phyloP scores from a whole-genome alignment of 2,329 filamentous ascomycete species.

The Stromatinia cepivora region DNA sequence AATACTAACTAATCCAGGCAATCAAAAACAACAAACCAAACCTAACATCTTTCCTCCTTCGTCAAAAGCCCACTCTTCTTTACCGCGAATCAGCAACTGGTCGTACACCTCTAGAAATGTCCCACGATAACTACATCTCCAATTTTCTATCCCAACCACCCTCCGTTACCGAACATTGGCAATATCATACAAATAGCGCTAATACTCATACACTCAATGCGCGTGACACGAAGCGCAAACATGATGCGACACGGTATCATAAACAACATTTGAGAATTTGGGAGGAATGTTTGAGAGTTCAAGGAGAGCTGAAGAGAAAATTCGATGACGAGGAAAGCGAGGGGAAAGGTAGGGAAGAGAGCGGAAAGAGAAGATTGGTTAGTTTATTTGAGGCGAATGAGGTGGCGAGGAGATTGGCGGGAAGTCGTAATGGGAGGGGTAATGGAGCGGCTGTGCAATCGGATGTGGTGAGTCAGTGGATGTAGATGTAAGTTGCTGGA shows the following conservation, averaged over 20 bases:
- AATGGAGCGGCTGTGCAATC: too few relatives aligned
- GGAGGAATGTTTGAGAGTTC: slow-evolving; percentile 22
- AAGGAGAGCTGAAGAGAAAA: slow-evolving; percentile 17
- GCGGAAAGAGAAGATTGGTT: slow-evolving; percentile 53
- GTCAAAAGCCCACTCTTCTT: slow-evolving; percentile 46
- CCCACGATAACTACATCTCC: slow-evolving; percentile 54
- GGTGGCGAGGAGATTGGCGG: slow-evolving; percentile 50
- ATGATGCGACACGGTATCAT: neutral
- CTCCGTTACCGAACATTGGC: slow-evolving; percentile 30
- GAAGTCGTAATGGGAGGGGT: neutral
- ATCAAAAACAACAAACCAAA: slow-evolving; percentile 32
- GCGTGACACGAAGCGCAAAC: neutral
- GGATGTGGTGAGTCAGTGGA: slow-evolving; percentile 11
- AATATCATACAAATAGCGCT: slow-evolving; percentile 28
- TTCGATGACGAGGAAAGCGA: slow-evolving; percentile 7
- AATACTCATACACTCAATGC: neutral
- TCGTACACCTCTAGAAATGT: slow-evolving; percentile 68
- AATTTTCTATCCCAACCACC: slow-evolving; percentile 30
- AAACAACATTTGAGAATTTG: neutral
- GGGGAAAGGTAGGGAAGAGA: slow-evolving; percentile 31
- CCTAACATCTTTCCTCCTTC: slow-evolving; percentile 33
- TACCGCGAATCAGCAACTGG: slow-evolving; percentile 76
- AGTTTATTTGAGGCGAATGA: slow-evolving; percentile 61
- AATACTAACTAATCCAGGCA: slow-evolving; percentile 44
- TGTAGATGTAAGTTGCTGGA: neutral